Percentiles rank a stretch among this genome's conserved stretches.
Conservation (phyloP, 2,329 filamentous ascomycete species). For the Ustulina deusta region DNA sequence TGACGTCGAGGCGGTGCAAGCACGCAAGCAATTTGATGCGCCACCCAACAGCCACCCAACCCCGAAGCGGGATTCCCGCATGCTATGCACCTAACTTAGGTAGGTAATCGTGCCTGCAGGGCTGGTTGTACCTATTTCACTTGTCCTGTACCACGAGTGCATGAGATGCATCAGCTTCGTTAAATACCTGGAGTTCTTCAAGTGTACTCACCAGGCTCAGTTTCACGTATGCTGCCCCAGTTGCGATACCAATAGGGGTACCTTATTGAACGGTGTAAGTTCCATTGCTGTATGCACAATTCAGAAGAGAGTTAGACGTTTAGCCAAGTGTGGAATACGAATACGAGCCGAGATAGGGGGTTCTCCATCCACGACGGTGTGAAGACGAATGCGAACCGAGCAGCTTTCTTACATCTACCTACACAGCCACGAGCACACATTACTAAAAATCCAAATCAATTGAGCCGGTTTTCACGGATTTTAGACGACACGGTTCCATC, state of each 20-base stretch:
- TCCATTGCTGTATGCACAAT: conserved; percentile 18
- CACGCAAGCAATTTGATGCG: conserved; percentile 21
- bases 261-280: neutral
- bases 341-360: conserved; percentile 27
- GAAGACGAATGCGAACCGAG: neutral
- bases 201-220: neutral
- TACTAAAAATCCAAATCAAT: neutral
- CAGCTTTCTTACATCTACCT: neutral
- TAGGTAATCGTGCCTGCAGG: neutral
- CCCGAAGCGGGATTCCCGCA: neutral
- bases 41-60: neutral
- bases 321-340: conserved; percentile 31
- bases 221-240: conserved; percentile 3
- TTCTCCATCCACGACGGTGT: neutral
- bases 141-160: too few species aligned
- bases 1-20: conserved; percentile 7
- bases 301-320: conserved; percentile 11
- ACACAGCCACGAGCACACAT: neutral
- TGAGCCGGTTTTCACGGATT: too few species aligned
- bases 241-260: neutral
- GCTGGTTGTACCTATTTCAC: too few species aligned
- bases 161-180: neutral
- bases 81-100: neutral
- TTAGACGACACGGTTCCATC: too few species aligned
- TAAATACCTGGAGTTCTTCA: too few species aligned